Percentiles rank a stretch among this genome's conserved stretches.
Evolutionary conservation across 345 rosid species (phyloP).

Genomic region (Acer saccharum): DNA sequence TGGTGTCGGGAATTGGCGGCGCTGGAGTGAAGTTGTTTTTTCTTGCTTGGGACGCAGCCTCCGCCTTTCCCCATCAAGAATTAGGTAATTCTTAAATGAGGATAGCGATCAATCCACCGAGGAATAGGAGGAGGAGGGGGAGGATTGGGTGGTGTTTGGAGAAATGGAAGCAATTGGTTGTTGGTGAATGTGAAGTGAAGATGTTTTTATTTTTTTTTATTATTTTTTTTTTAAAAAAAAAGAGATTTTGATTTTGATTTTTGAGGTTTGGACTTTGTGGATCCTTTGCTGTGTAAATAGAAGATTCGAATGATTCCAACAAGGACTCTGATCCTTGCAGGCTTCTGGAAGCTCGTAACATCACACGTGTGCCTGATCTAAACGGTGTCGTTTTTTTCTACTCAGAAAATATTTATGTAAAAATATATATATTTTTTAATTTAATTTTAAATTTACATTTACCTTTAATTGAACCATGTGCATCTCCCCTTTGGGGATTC

Average conservation of each 20-base stretch:
- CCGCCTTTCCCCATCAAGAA: constrained; percentile 89
- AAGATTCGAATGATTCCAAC: constrained; percentile 14
- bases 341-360: background rate
- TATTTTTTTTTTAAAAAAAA: no score
- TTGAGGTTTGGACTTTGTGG: background rate
- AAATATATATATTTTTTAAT: no score
- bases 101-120: background rate
- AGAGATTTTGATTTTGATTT: background rate
- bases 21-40: constrained; percentile 46
- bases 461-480: no score
- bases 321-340: background rate
- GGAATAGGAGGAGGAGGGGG: no score
- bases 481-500: no score
- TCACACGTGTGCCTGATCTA: background rate
- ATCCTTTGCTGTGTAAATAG: background rate
- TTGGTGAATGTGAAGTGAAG: background rate
- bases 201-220: background rate
- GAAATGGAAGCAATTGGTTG: constrained; percentile 7
- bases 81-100: constrained; percentile 8
- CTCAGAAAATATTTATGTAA: no score
- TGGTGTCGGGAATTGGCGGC: constrained; percentile 26
- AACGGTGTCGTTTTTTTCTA: background rate
- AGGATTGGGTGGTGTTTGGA: background rate
- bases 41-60: constrained; percentile 96
- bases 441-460: no score